These are phyloP conservation scores for Raphanus raphanistrum DNA, from an alignment of 345 rosid species.

Conservation along the genomic window DNA sequence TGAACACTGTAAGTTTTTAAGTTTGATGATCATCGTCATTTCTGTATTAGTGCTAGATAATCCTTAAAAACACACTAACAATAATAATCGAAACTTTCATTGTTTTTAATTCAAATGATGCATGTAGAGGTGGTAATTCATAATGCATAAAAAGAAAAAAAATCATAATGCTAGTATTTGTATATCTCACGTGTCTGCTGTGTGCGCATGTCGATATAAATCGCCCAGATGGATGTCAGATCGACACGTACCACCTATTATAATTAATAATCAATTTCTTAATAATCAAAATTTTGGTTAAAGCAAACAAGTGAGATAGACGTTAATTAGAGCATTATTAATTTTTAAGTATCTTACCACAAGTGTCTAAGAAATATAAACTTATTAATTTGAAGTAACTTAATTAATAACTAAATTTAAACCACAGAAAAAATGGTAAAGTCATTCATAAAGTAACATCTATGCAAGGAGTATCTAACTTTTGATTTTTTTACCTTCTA, in stretches of 20 bases:
- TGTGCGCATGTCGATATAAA: slow-evolving; percentile 32
- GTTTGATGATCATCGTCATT: not conserved
- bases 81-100: not conserved
- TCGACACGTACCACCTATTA: slow-evolving; percentile 5
- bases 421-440: no score
- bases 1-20: not conserved
- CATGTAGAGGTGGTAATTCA: slow-evolving; percentile 20
- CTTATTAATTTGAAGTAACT: no score
- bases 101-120: not conserved
- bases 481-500: no score
- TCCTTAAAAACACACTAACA: not conserved
- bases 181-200: slow-evolving; percentile 24
- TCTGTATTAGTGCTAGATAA: not conserved
- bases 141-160: no score
- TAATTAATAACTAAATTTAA: no score
- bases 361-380: no score
- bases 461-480: no score
- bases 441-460: no score
- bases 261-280: no score
- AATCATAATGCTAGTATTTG: no score
- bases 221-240: not conserved
- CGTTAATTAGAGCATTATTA: slow-evolving; percentile 13
- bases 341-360: no score
- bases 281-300: not conserved
- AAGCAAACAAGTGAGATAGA: slow-evolving; percentile 22